phyloP scores from a whole-genome alignment of 2,329 filamentous ascomycete genomes.

The Monosporascus sp. region DNA sequence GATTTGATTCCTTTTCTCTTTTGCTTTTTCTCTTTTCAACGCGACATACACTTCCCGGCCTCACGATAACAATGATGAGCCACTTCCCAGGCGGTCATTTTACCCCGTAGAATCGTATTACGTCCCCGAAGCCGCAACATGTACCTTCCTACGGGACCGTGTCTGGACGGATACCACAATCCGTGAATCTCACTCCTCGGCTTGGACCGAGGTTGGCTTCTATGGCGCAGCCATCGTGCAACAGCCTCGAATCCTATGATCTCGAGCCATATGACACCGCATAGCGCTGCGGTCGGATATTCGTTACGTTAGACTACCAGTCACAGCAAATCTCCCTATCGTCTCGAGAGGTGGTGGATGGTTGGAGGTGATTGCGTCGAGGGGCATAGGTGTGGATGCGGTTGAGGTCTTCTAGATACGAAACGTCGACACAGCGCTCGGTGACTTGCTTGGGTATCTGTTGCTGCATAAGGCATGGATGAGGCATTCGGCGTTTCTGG shows the following conservation, averaged over 20 bases:
- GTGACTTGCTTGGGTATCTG: neutral
- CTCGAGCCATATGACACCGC: constrained; percentile 10
- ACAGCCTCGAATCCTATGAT: constrained; percentile 1
- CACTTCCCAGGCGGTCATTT: neutral
- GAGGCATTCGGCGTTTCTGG: constrained; percentile 19
- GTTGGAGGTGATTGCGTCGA: constrained; percentile 1
- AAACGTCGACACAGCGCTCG: neutral
- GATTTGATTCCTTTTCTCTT: constrained; percentile 53
- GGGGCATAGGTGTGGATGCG: neutral
- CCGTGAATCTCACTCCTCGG: constrained; percentile 12
- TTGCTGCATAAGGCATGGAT: neutral
- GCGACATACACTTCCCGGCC: constrained; percentile 1
- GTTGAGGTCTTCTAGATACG: neutral
- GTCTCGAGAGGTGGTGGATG: constrained; percentile 4
- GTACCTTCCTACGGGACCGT: constrained; percentile 7
- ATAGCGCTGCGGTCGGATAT: constrained; percentile 5
- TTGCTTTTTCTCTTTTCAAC: constrained; percentile 10
- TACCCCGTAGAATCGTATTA: neutral
- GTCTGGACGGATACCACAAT: constrained; percentile 4
- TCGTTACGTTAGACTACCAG: constrained; percentile 11
- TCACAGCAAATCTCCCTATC: constrained; percentile 9
- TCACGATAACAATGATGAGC: neutral
- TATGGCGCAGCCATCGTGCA: constrained; percentile 11
- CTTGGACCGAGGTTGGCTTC: constrained; percentile 10
- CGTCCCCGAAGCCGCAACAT: constrained; percentile 4